Base-by-base conservation (phyloP, 2,329 filamentous ascomycete species). In the Fusarium setosum region DNA sequence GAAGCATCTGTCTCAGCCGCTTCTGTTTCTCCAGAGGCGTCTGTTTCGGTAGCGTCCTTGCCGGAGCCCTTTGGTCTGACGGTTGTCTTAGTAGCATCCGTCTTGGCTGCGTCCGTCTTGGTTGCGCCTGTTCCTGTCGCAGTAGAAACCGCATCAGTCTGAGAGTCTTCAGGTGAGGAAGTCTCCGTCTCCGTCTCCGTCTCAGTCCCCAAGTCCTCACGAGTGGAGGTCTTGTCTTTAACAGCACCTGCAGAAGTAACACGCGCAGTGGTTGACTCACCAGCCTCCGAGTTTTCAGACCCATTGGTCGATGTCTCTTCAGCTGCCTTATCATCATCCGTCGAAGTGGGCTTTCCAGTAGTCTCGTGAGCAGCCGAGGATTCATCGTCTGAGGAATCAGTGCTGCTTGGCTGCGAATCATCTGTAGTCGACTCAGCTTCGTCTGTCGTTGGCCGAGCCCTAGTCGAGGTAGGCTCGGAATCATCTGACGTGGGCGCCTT, bases 231-330 rank as follows among this genome's bases (percentile, higher is more conserved):
- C 12, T 50, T 37, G 32, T 50, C 45, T 20, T 29, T 32, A 18
- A 40, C 13, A 41, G 32, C 23, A 41, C 24, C 51, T 6, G 41
- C 34, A 17, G 47, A 42, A 42, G 57, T 53, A 15, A 48, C 41
- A 65, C 45, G 29, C 23, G 51, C 51, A 35, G 56, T 61, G 29
- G 56, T 56, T 17, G 59, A 63, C 57, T 66, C 61, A 58, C 65
- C 58, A 59, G 65, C 65, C 49, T 53, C 50, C 21, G 65, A 66
- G 65, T 66, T 63, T 29, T 59, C 55, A 60, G 65, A 60, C 51
- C 57, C 62, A 2, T 52, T 26, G 37, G 65, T 68, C 47, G 63
- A 63, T 54, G 63, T 53, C 59, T 61, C 63, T 18, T 68, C 57
- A 66, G 38, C 26, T 32, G 42, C 17, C 12, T 18, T 26, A 12